phyloP scores from a whole-genome alignment of 768 basidiomycete species.

The Termitomyces sp. region DNA sequence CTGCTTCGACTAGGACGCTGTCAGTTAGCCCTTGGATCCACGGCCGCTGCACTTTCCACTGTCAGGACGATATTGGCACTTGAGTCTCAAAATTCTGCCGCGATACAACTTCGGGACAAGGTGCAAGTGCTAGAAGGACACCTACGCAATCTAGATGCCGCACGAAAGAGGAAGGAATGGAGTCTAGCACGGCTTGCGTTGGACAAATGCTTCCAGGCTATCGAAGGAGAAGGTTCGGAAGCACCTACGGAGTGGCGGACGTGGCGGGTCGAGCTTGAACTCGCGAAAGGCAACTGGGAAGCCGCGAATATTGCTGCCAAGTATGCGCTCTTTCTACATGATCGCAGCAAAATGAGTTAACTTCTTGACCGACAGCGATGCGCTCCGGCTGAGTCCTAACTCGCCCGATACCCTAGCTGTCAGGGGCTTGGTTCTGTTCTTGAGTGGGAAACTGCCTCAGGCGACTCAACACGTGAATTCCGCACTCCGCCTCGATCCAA shows the following conservation, averaged over 20 bases:
- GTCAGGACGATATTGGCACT: slow-evolving; percentile 54
- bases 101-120: slow-evolving; percentile 55
- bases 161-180: slow-evolving; percentile 63
- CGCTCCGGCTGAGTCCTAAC: slow-evolving; percentile 61
- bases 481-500: slow-evolving; percentile 76
- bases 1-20: slow-evolving; percentile 79
- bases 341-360: neutral
- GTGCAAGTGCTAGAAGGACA: slow-evolving; percentile 59
- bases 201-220: slow-evolving; percentile 67
- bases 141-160: slow-evolving; percentile 54
- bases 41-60: slow-evolving; percentile 60
- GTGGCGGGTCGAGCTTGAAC: slow-evolving; percentile 75
- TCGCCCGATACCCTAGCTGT: slow-evolving; percentile 75
- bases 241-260: slow-evolving; percentile 75
- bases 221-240: slow-evolving; percentile 72
- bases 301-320: slow-evolving; percentile 69
- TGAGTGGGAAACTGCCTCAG: slow-evolving; percentile 62
- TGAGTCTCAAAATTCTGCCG: slow-evolving; percentile 57
- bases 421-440: slow-evolving; percentile 77
- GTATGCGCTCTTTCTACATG: slow-evolving; percentile 35
- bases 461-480: slow-evolving; percentile 65
- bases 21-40: slow-evolving; percentile 72
- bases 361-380: slow-evolving; percentile 45
- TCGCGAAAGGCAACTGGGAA: slow-evolving; percentile 67
- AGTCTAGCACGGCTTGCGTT: slow-evolving; percentile 71